Percentiles rank a stretch among this genome's conserved stretches.
phyloP scores from a whole-genome alignment of 2,329 filamentous ascomycete species.

The Karstenula rhodostoma region DNA sequence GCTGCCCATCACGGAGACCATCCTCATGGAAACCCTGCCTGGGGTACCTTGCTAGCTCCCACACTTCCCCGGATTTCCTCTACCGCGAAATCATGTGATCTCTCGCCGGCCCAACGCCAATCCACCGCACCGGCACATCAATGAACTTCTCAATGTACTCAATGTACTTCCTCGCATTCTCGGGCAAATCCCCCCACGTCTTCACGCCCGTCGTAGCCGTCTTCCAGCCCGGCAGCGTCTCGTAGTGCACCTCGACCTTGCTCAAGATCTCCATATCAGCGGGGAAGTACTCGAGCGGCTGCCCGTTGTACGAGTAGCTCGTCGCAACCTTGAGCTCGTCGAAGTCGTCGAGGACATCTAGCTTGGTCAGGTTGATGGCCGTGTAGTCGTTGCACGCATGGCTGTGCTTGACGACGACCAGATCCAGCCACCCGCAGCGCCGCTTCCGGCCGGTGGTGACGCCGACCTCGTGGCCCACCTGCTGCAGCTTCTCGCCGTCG shows the following conservation, averaged over 20 bases:
- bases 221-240: slow-evolving; percentile 75
- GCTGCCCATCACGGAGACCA: neutral
- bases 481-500: slow-evolving; percentile 64
- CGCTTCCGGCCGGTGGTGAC: slow-evolving; percentile 67
- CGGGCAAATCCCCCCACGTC: slow-evolving; percentile 69
- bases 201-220: slow-evolving; percentile 67
- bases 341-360: slow-evolving; percentile 78
- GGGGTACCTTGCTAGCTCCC: no score
- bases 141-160: slow-evolving; percentile 72
- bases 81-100: slow-evolving; percentile 69
- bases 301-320: slow-evolving; percentile 69
- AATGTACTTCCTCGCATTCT: slow-evolving; percentile 71
- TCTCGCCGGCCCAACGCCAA: slow-evolving; percentile 71
- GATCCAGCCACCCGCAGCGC: slow-evolving; percentile 71
- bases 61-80: no score
- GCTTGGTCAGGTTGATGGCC: slow-evolving; percentile 69
- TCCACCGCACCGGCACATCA: slow-evolving; percentile 69
- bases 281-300: slow-evolving; percentile 69
- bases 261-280: slow-evolving; percentile 68
- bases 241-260: slow-evolving; percentile 70
- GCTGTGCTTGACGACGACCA: slow-evolving; percentile 74
- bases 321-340: slow-evolving; percentile 77
- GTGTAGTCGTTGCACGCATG: slow-evolving; percentile 73
- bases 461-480: slow-evolving; percentile 64
- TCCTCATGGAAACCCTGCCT: neutral